Percentiles rank a stretch among this genome's conserved stretches.
phyloP scores from a whole-genome alignment of 1,139 yeast species.

The Barnettozyma hawaiiensis region DNA sequence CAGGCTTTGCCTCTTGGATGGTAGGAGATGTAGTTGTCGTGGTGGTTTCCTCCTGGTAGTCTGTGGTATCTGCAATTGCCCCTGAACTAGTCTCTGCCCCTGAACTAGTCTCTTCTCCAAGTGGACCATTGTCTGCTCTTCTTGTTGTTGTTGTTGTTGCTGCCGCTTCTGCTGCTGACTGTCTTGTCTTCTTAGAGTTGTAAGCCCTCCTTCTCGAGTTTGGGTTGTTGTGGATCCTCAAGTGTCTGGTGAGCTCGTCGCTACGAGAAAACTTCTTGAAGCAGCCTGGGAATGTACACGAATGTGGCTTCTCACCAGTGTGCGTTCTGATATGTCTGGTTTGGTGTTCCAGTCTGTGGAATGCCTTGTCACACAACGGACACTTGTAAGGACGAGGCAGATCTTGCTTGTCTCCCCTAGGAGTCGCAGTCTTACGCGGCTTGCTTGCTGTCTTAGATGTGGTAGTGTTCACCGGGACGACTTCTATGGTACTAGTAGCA shows the following conservation, averaged over 20 bases:
- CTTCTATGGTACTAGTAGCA: too few species aligned
- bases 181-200: conserved; percentile 27
- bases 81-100: too few species aligned
- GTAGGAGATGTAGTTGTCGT: not conserved
- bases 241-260: conserved; percentile 87
- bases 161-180: too few species aligned
- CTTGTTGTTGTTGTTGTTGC: too few species aligned
- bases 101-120: not conserved
- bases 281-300: conserved; percentile 84
- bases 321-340: conserved; percentile 93
- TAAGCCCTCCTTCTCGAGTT: conserved; percentile 48
- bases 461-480: not conserved
- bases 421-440: conserved; percentile 6
- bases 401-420: conserved; percentile 13
- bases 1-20: conserved; percentile 6
- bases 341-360: conserved; percentile 88
- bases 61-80: not conserved
- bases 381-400: conserved; percentile 68
- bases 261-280: conserved; percentile 77
- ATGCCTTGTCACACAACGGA: conserved; percentile 86
- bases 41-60: not conserved
- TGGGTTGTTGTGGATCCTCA: conserved; percentile 81
- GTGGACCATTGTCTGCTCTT: not conserved
- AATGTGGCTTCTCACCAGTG: conserved; percentile 93
- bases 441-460: conserved; percentile 2